phyloP scores from a whole-genome alignment of 1,284 basidiomycete genomes.

The Malassezia vespertilionis region DNA sequence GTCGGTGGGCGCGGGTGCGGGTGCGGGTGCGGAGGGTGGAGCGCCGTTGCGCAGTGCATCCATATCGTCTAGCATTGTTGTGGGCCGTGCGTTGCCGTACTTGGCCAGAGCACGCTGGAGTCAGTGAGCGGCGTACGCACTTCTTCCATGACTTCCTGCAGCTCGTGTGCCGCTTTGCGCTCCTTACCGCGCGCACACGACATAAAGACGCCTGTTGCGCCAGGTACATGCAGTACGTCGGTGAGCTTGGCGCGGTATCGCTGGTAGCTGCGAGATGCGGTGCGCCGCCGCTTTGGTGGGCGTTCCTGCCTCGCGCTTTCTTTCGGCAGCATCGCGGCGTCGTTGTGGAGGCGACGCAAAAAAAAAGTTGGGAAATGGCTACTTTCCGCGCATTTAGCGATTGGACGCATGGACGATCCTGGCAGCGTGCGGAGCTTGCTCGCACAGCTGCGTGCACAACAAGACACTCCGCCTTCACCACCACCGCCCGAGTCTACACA shows the following conservation, averaged over 20 bases:
- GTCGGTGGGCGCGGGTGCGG: constrained; percentile 16
- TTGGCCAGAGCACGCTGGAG: background rate
- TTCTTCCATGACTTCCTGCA: constrained; percentile 34
- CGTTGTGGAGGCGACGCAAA: too few species aligned
- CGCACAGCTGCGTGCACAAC: constrained; percentile 12
- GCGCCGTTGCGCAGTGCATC: constrained; percentile 28
- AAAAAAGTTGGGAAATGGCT: background rate
- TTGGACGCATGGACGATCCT: constrained; percentile 8
- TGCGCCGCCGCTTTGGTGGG: constrained; percentile 1
- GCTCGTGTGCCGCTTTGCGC: constrained; percentile 36
- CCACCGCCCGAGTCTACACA: background rate
- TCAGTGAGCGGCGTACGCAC: constrained; percentile 18
- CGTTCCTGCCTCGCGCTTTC: background rate
- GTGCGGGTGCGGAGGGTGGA: background rate
- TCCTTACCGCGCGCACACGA: constrained; percentile 34
- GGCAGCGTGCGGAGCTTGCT: constrained; percentile 15
- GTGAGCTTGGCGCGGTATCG: constrained; percentile 7
- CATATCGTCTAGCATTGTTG: constrained; percentile 27
- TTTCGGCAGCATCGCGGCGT: background rate
- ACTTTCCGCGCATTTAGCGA: background rate
- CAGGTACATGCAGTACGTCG: background rate
- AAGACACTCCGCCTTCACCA: background rate
- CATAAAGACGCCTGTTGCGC: constrained; percentile 28
- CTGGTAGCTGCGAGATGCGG: constrained; percentile 7
- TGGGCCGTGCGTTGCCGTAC: background rate